A percentile compares a stretch with the other conserved stretches of the same genome.
Evolutionary conservation across 208 protist species (phyloP).

Genomic region (Angomonas deanei): DNA sequence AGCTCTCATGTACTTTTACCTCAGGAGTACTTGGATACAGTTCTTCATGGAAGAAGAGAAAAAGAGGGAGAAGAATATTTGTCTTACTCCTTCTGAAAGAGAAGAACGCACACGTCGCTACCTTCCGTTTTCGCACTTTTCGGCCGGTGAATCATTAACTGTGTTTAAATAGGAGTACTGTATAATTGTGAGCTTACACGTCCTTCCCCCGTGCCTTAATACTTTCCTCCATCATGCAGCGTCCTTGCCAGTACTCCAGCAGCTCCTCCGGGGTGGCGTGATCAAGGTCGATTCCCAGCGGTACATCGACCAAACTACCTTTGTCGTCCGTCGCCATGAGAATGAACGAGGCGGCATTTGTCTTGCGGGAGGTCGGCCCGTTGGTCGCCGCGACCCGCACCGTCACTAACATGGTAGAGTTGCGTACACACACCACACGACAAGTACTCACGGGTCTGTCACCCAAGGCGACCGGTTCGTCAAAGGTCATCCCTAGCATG

Average conservation of each 20-base stretch:
- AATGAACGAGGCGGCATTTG: conserved; percentile 28
- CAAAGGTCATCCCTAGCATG: conserved; percentile 39
- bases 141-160: no score
- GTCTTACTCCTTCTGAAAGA: no score
- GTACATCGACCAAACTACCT: background rate
- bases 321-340: conserved; percentile 14
- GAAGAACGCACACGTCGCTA: no score
- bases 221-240: conserved; percentile 9
- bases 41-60: no score
- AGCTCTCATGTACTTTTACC: no score
- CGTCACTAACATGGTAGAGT: conserved; percentile 33
- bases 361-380: background rate
- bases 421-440: conserved; percentile 29
- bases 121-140: no score
- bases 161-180: no score
- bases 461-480: conserved; percentile 14
- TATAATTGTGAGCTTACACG: no score
- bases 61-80: no score
- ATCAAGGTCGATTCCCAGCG: conserved; percentile 2
- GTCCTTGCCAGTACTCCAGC: conserved; percentile 10
- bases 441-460: conserved; percentile 14
- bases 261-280: conserved; percentile 14
- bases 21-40: no score
- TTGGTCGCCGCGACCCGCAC: conserved; percentile 14
- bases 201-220: background rate